A percentile compares a stretch with the other conserved stretches of the same genome.
Conservation (phyloP, 2,329 filamentous ascomycete genomes). For the Fusarium musae region DNA sequence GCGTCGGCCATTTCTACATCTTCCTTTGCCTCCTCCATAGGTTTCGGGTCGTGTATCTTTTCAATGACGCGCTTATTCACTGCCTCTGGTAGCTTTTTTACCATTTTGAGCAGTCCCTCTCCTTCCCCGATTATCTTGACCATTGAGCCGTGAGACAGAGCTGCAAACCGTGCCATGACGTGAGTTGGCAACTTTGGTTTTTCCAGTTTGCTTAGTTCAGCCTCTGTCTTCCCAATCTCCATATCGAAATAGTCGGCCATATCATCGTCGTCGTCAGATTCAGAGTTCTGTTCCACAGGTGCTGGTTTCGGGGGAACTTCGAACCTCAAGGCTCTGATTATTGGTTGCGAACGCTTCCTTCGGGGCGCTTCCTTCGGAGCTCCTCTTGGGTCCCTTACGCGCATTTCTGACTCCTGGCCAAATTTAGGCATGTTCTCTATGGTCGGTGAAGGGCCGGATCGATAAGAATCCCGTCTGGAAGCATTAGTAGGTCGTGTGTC, state of each 20-base stretch:
- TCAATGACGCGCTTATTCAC: conserved; percentile 10
- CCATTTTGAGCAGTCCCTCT: conserved; percentile 56
- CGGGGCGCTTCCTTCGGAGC: conserved; percentile 30
- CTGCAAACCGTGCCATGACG: conserved; percentile 59
- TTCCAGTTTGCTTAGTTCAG: conserved; percentile 60
- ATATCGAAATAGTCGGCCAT: conserved; percentile 67
- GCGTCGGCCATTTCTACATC: conserved; percentile 40
- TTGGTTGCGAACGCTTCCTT: conserved; percentile 44
- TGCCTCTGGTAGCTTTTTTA: conserved; percentile 54
- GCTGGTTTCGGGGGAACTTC: conserved; percentile 53
- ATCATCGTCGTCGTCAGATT: conserved; percentile 68
- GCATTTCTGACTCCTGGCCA: conserved; percentile 10
- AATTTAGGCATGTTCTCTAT: conserved; percentile 37
- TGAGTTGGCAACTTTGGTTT: conserved; percentile 53
- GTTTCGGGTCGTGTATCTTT: not conserved
- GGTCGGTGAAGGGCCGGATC: conserved; percentile 39
- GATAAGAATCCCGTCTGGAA: conserved; percentile 30
- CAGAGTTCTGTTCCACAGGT: conserved; percentile 49
- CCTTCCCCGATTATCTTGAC: conserved; percentile 58
- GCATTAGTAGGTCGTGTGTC: conserved; percentile 30
- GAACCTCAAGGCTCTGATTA: conserved; percentile 52
- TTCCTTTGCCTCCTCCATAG: conserved; percentile 3
- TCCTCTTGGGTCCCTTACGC: conserved; percentile 19
- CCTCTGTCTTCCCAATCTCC: conserved; percentile 63
- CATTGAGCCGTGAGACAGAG: conserved; percentile 61